phyloP scores from a whole-genome alignment of 306 rosid genomes.

The Ziziphus jujuba region DNA sequence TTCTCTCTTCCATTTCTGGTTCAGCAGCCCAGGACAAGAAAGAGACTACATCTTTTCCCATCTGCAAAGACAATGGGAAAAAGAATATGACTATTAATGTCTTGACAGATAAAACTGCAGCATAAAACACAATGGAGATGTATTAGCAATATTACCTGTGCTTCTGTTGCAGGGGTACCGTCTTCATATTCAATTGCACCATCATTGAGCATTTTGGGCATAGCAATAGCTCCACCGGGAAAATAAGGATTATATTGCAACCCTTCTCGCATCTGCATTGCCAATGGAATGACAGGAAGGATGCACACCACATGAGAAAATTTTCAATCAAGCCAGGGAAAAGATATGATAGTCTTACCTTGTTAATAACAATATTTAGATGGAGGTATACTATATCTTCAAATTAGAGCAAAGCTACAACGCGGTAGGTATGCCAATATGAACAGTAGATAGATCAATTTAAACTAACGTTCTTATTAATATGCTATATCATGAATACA shows the following conservation, averaged over 20 bases:
- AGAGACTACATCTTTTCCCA: slow-evolving; percentile 93
- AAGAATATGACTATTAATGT: not conserved
- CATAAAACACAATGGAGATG: not conserved
- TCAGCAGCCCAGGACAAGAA: slow-evolving; percentile 95
- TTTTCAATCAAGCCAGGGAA: no score
- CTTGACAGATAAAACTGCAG: not conserved
- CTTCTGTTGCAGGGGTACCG: slow-evolving; percentile 85
- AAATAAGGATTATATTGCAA: slow-evolving; percentile 93
- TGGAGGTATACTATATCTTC: no score
- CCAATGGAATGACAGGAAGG: not conserved
- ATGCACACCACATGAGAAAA: not conserved
- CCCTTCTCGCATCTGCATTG: slow-evolving; percentile 87
- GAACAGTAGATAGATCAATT: no score
- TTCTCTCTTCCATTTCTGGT: slow-evolving; percentile 99
- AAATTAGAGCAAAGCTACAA: no score
- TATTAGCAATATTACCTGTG: slow-evolving; percentile 58
- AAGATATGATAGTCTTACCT: no score
- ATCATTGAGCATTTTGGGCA: slow-evolving; percentile 99
- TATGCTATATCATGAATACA: no score
- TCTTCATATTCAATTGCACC: slow-evolving; percentile 97
- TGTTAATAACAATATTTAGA: no score
- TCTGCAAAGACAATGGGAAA: slow-evolving; percentile 38
- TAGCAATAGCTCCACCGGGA: slow-evolving; percentile 98
- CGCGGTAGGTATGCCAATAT: no score
- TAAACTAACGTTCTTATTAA: no score